Evolutionary conservation across 2,329 filamentous ascomycete genomes (phyloP).

Genomic region (Bisporella sp.): DNA sequence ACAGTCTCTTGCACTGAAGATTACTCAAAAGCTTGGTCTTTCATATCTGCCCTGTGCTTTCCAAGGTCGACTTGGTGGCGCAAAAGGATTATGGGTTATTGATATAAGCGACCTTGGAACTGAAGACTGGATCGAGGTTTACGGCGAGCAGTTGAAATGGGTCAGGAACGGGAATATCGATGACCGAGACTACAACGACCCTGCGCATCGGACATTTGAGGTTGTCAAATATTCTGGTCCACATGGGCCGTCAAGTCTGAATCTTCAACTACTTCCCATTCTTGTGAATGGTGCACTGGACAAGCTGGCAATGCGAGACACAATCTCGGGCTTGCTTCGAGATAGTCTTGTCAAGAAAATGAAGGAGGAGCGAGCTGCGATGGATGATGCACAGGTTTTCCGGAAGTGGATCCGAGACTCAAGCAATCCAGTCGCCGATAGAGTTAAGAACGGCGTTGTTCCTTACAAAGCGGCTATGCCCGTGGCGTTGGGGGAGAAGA

Average conservation of each 20-base stretch:
- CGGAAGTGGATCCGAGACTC: constrained; percentile 46
- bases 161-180: constrained; percentile 34
- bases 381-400: constrained; percentile 43
- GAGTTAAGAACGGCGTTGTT: constrained; percentile 20
- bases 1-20: constrained; percentile 43
- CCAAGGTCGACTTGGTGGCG: constrained; percentile 64
- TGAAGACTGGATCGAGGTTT: constrained; percentile 59
- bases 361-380: constrained; percentile 40
- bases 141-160: constrained; percentile 65
- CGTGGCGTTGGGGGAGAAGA: constrained; percentile 35
- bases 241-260: constrained; percentile 48
- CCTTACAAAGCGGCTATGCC: constrained; percentile 18
- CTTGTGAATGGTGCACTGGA: constrained; percentile 52
- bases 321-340: constrained; percentile 42
- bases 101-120: constrained; percentile 40
- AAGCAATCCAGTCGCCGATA: constrained; percentile 33
- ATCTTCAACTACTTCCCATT: constrained; percentile 63
- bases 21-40: constrained; percentile 45
- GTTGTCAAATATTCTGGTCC: constrained; percentile 43
- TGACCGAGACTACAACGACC: constrained; percentile 25
- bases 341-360: constrained; percentile 46
- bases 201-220: constrained; percentile 56
- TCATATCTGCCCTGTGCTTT: constrained; percentile 53
- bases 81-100: constrained; percentile 70
- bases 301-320: constrained; percentile 34